phyloP scores from a whole-genome alignment of 352 stramenopile genomes.

The Hyaloperonospora arabidopsidis region DNA sequence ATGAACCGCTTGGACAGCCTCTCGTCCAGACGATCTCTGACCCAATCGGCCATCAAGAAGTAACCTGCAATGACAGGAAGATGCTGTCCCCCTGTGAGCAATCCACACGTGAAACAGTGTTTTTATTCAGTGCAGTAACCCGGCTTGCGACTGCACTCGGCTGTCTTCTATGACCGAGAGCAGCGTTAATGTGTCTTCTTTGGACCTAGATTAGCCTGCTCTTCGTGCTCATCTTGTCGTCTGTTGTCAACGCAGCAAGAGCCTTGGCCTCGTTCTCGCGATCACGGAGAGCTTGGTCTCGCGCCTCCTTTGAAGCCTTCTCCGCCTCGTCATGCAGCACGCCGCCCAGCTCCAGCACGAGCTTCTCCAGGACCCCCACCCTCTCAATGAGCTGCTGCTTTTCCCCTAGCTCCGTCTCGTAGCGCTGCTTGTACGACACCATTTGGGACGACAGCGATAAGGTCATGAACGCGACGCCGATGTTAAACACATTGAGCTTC shows the following conservation, averaged over 20 bases:
- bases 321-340: slow-evolving; percentile 49
- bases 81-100: not conserved
- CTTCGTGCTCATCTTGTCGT: slow-evolving; percentile 43
- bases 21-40: slow-evolving; percentile 67
- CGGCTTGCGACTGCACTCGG: slow-evolving; percentile 1
- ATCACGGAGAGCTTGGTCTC: slow-evolving; percentile 20
- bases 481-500: slow-evolving; percentile 84
- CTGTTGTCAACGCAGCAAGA: slow-evolving; percentile 21
- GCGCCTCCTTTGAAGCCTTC: slow-evolving; percentile 34
- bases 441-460: slow-evolving; percentile 80
- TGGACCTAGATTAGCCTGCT: slow-evolving; percentile 59
- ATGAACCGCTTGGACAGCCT: slow-evolving; percentile 91
- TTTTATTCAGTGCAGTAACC: too few relatives aligned
- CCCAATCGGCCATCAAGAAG: slow-evolving; percentile 61
- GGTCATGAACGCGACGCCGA: slow-evolving; percentile 74
- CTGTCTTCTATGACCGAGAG: slow-evolving; percentile 17
- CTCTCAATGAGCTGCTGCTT: slow-evolving; percentile 41
- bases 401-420: slow-evolving; percentile 31
- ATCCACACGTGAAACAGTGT: slow-evolving; percentile 4
- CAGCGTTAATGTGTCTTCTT: slow-evolving; percentile 1
- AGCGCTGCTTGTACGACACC: slow-evolving; percentile 64
- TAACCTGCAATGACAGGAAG: slow-evolving; percentile 10
- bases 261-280: slow-evolving; percentile 39
- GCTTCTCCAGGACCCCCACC: slow-evolving; percentile 46
- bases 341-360: slow-evolving; percentile 57